Percentiles rank a stretch among this genome's conserved stretches.
phyloP scores from a whole-genome alignment of 1,284 basidiomycete species.

The Singerocomus inundabilis region DNA sequence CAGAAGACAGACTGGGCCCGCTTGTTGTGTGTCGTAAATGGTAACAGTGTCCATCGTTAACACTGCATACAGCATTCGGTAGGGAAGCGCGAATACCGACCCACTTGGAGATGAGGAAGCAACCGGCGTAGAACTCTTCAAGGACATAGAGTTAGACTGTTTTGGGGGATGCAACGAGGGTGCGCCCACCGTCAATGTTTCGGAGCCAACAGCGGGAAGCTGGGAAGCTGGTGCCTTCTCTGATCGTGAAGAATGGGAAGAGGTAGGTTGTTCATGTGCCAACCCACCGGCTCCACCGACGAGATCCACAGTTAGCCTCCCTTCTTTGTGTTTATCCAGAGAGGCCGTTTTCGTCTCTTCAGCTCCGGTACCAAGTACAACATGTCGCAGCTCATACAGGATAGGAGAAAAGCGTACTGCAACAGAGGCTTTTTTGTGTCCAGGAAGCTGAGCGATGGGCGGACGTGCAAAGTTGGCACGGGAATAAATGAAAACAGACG shows the following conservation, averaged over 20 bases:
- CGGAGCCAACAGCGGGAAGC: slow-evolving; percentile 24
- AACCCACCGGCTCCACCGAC: slow-evolving; percentile 33
- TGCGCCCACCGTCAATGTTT: slow-evolving; percentile 41
- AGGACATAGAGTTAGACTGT: slow-evolving; percentile 48
- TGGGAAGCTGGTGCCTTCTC: slow-evolving; percentile 39
- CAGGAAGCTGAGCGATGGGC: slow-evolving; percentile 92
- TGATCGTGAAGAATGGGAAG: slow-evolving; percentile 14
- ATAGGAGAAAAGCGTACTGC: slow-evolving; percentile 94
- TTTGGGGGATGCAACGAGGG: slow-evolving; percentile 50
- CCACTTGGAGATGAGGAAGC: slow-evolving; percentile 33
- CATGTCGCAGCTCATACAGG: slow-evolving; percentile 80
- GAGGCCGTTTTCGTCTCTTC: slow-evolving; percentile 48
- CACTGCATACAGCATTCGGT: slow-evolving; percentile 94
- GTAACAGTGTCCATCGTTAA: slow-evolving; percentile 96
- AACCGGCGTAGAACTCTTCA: slow-evolving; percentile 48
- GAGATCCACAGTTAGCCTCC: slow-evolving; percentile 61
- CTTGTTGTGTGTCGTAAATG: slow-evolving; percentile 97
- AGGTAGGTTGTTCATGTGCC: slow-evolving; percentile 11
- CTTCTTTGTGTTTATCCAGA: slow-evolving; percentile 72
- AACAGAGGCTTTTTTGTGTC: slow-evolving; percentile 93
- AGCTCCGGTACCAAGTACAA: slow-evolving; percentile 44
- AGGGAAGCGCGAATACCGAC: slow-evolving; percentile 86
- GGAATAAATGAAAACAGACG: slow-evolving; percentile 94
- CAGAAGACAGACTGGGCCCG: slow-evolving; percentile 88
- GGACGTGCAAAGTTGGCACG: slow-evolving; percentile 89